Percentiles rank a stretch among this genome's conserved stretches.
These are phyloP conservation scores for Hortiboletus rubellus DNA, from an alignment of 1,284 basidiomycete genomes.

Conservation along the genomic window DNA sequence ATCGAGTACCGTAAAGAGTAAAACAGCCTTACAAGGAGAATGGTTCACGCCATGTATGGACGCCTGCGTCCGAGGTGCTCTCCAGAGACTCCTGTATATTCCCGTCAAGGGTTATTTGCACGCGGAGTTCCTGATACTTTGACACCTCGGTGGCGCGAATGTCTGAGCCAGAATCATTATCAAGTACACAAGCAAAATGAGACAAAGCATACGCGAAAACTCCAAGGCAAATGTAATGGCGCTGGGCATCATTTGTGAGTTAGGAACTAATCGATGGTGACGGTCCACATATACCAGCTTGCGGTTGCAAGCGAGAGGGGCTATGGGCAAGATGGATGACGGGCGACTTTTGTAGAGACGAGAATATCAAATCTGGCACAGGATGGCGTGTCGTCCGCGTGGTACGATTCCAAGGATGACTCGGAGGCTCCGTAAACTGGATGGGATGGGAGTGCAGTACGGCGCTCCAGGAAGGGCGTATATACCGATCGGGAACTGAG, in stretches of 20 bases:
- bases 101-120: conserved; percentile 31
- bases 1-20: background rate
- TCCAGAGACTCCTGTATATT: conserved; percentile 32
- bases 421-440: conserved; percentile 17
- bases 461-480: conserved; percentile 20
- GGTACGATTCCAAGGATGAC: conserved; percentile 17
- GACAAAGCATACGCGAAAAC: conserved; percentile 26
- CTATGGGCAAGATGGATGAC: conserved; percentile 34
- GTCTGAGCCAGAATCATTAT: conserved; percentile 15
- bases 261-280: conserved; percentile 12
- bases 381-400: conserved; percentile 34
- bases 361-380: conserved; percentile 37
- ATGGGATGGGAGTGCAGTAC: conserved; percentile 19
- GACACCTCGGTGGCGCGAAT: conserved; percentile 25
- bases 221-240: conserved; percentile 15
- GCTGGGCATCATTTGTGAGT: conserved; percentile 18
- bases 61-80: conserved; percentile 26
- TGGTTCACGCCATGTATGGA: conserved; percentile 32
- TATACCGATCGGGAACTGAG: conserved; percentile 31
- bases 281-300: conserved; percentile 27
- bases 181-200: background rate
- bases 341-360: conserved; percentile 23
- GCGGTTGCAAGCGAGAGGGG: conserved; percentile 32
- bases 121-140: conserved; percentile 27
- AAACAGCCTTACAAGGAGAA: conserved; percentile 28